Conservation (phyloP, 176 grass and related monocot genomes). For the Zoysia japonica region DNA sequence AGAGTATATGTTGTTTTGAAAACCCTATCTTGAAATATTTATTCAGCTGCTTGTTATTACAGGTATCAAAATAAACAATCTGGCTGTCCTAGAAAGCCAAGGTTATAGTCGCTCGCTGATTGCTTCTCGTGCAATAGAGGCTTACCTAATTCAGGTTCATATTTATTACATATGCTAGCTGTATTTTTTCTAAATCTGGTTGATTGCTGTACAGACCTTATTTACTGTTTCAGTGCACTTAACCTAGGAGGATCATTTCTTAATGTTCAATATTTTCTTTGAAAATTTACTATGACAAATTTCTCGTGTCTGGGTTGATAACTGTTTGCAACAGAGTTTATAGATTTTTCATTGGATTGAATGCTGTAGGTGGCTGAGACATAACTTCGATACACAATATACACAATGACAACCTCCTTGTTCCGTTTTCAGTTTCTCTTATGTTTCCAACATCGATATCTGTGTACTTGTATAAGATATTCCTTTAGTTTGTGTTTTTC, state of each 20-base stretch:
- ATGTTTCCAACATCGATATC: constrained; percentile 2
- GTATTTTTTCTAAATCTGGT: constrained; percentile 25
- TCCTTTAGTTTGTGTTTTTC: constrained; percentile 6
- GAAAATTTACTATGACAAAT: neutral
- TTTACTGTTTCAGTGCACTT: neutral
- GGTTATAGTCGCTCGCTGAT: constrained; percentile 77
- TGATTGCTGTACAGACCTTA: neutral
- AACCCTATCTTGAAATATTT: constrained; percentile 20
- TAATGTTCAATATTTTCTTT: neutral
- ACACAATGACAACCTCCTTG: neutral
- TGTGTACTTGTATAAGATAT: neutral
- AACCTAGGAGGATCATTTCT: neutral
- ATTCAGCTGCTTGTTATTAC: constrained; percentile 28
- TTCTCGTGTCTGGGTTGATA: neutral
- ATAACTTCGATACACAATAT: neutral
- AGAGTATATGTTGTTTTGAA: constrained; percentile 9
- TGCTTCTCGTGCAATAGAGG: constrained; percentile 87
- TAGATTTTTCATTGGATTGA: neutral
- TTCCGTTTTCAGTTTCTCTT: neutral
- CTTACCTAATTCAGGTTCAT: constrained; percentile 93
- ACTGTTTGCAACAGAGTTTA: neutral
- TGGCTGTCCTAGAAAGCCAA: constrained; percentile 64
- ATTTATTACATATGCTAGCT: constrained; percentile 5
- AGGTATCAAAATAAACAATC: constrained; percentile 95
- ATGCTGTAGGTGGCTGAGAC: neutral